phyloP scores from a whole-genome alignment of 2,329 filamentous ascomycete species.

The Ploettnerulaceae sp. region DNA sequence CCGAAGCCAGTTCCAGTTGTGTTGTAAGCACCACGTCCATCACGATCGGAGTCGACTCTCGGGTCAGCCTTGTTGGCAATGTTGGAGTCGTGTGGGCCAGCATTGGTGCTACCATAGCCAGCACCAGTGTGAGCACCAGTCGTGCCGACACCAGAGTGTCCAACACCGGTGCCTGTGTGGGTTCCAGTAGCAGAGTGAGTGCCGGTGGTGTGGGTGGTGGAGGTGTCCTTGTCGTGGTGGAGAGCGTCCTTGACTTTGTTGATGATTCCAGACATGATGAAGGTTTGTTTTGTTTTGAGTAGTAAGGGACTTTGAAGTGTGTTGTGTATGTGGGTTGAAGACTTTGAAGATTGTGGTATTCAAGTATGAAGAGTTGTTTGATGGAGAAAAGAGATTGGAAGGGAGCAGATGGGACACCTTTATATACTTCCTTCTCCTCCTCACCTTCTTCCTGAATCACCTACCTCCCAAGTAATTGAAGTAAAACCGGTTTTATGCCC shows the following conservation, averaged over 20 bases:
- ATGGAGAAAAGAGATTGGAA: constrained; percentile 1
- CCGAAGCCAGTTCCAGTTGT: constrained; percentile 10
- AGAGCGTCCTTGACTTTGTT: constrained; percentile 46
- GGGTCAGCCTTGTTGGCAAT: constrained; percentile 38
- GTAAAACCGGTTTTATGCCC: too few species aligned
- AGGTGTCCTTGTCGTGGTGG: constrained; percentile 26
- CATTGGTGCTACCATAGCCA: constrained; percentile 8
- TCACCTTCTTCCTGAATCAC: too few species aligned
- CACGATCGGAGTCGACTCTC: constrained; percentile 15
- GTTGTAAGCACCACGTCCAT: constrained; percentile 9
- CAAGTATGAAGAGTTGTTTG: constrained; percentile 7
- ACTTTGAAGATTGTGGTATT: constrained; percentile 8
- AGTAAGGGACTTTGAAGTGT: background rate
- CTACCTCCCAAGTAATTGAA: too few species aligned
- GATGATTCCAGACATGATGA: constrained; percentile 40
- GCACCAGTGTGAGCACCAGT: constrained; percentile 7
- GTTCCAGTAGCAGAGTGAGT: constrained; percentile 15
- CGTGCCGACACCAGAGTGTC: background rate
- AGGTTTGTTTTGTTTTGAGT: constrained; percentile 3
- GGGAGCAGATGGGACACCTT: background rate
- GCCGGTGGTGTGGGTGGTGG: constrained; percentile 18
- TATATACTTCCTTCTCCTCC: constrained; percentile 10
- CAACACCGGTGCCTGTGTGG: constrained; percentile 22
- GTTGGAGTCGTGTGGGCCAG: constrained; percentile 24
- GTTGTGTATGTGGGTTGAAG: constrained; percentile 3